Percentiles rank a stretch among this genome's conserved stretches.
phyloP scores from a whole-genome alignment of 495 filamentous ascomycete species.

The Annulohypoxylon moriforme region DNA sequence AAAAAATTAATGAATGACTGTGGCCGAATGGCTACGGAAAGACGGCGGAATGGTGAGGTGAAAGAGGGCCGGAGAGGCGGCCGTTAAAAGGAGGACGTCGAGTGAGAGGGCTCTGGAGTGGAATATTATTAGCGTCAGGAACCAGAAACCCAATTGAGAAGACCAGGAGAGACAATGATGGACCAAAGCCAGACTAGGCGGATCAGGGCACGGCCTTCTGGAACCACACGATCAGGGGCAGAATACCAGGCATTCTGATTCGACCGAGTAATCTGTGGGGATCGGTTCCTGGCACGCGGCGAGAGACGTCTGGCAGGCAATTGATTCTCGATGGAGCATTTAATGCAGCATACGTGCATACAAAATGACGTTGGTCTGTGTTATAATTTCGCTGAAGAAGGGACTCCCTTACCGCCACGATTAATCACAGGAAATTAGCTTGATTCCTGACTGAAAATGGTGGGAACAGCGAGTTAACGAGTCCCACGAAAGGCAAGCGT shows the following conservation, averaged over 20 bases:
- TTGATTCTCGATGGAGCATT: constrained; percentile 46
- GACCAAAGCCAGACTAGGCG: constrained; percentile 42
- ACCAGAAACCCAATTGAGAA: constrained; percentile 44
- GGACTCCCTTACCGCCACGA: constrained; percentile 75
- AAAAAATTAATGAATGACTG: constrained; percentile 59
- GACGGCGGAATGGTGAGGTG: constrained; percentile 48
- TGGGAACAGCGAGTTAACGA: constrained; percentile 78
- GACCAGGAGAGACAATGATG: constrained; percentile 44
- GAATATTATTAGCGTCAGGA: constrained; percentile 46
- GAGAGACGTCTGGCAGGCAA: constrained; percentile 44
- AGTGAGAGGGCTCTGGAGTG: constrained; percentile 46
- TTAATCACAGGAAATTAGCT: constrained; percentile 65
- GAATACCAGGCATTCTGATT: constrained; percentile 44
- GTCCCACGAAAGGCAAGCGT: constrained; percentile 68
- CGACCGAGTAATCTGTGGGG: constrained; percentile 44
- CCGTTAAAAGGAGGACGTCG: constrained; percentile 49
- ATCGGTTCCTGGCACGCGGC: constrained; percentile 45
- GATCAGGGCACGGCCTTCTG: constrained; percentile 44
- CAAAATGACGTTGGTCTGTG: constrained; percentile 46
- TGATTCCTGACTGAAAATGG: constrained; percentile 59
- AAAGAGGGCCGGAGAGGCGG: constrained; percentile 55
- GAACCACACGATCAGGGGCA: constrained; percentile 48
- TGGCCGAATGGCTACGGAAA: constrained; percentile 56
- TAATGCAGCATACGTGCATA: constrained; percentile 47
- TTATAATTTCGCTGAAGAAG: constrained; percentile 49